A percentile compares a stretch with the other conserved stretches of the same genome.
Evolutionary conservation across 768 basidiomycete species (phyloP).

Genomic region (Tubosaeta sp.): DNA sequence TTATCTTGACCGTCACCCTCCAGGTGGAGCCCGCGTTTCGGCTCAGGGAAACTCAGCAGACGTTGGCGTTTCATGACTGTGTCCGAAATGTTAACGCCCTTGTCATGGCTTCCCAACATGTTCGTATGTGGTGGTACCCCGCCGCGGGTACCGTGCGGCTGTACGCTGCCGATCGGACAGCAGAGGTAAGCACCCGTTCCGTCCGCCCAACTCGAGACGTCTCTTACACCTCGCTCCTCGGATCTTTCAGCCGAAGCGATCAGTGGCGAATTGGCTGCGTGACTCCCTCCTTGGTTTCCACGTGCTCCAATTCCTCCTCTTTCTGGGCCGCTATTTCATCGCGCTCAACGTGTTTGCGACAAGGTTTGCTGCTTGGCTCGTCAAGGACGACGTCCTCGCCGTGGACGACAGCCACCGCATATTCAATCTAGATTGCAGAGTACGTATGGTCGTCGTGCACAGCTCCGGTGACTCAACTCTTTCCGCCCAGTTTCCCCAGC

Average conservation of each 20-base stretch:
- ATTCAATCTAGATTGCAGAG: constrained; percentile 92
- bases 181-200: constrained; percentile 52
- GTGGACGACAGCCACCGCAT: constrained; percentile 78
- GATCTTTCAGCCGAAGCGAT: constrained; percentile 43
- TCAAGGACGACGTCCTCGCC: constrained; percentile 47
- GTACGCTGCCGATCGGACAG: constrained; percentile 69
- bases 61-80: constrained; percentile 59
- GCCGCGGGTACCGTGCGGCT: constrained; percentile 67
- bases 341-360: constrained; percentile 61
- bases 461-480: constrained; percentile 5
- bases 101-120: constrained; percentile 71
- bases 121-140: constrained; percentile 96
- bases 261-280: constrained; percentile 62
- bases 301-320: constrained; percentile 78
- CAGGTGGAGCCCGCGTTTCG: constrained; percentile 80
- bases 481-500: constrained; percentile 68
- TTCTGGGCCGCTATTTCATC: constrained; percentile 64
- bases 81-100: constrained; percentile 52
- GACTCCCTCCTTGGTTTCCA: constrained; percentile 73
- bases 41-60: constrained; percentile 66
- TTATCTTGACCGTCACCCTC: constrained; percentile 75
- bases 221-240: constrained; percentile 7
- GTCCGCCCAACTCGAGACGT: constrained; percentile 4
- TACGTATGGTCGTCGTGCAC: constrained; percentile 39
- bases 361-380: constrained; percentile 65